A percentile compares a stretch with the other conserved stretches of the same genome.
These are phyloP conservation scores for Guyanaporus albipodus DNA, from an alignment of 768 basidiomycete species.

Conservation along the genomic window DNA sequence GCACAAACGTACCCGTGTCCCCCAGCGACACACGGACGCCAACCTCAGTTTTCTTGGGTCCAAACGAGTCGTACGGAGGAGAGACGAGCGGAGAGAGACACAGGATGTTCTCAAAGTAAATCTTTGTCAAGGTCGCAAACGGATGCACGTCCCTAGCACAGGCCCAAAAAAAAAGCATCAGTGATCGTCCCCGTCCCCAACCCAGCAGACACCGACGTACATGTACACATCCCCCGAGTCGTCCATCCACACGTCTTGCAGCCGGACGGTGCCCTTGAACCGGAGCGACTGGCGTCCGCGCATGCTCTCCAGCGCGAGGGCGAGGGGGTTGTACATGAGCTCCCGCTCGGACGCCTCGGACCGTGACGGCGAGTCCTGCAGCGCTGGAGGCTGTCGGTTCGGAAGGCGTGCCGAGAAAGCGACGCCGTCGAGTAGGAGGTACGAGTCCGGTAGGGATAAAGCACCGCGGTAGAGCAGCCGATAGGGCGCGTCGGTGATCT, in stretches of 20 bases:
- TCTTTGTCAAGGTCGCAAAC: constrained; percentile 50
- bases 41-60: constrained; percentile 38
- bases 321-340: constrained; percentile 64
- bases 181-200: too few species aligned
- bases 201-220: constrained; percentile 33
- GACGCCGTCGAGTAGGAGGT: constrained; percentile 67
- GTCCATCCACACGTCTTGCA: constrained; percentile 60
- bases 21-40: constrained; percentile 70
- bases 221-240: constrained; percentile 47
- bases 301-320: constrained; percentile 76
- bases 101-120: constrained; percentile 71
- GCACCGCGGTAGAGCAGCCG: constrained; percentile 76
- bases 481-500: constrained; percentile 9
- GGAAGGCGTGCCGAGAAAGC: constrained; percentile 58
- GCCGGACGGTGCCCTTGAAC: constrained; percentile 49
- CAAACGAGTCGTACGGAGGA: constrained; percentile 19
- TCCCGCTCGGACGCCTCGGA: constrained; percentile 29
- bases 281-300: constrained; percentile 64
- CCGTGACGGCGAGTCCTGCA: constrained; percentile 25
- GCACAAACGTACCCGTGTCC: constrained; percentile 47
- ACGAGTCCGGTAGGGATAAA: constrained; percentile 68
- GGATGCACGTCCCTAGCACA: constrained; percentile 64
- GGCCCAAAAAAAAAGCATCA: neutral
- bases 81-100: constrained; percentile 43
- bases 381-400: constrained; percentile 21